Evolutionary conservation across 495 filamentous ascomycete genomes (phyloP).

Genomic region (Penicillium dipodomyicola): DNA sequence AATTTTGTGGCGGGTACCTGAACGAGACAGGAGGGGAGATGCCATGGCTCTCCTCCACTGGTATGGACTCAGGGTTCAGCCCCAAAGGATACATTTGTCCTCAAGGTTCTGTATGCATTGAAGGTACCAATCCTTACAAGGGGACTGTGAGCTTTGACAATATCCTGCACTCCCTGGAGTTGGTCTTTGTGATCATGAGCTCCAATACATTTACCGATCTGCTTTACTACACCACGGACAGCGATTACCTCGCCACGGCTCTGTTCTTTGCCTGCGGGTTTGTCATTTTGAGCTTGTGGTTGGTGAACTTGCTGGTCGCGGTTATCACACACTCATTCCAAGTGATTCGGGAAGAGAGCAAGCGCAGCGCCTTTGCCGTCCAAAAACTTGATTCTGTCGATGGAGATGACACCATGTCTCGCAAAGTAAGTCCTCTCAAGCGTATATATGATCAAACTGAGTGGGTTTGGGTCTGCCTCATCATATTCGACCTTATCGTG

Average conservation of each 20-base stretch:
- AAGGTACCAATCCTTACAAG: constrained; percentile 76
- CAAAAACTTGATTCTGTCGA: constrained; percentile 57
- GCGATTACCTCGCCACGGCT: constrained; percentile 82
- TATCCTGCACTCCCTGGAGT: constrained; percentile 81
- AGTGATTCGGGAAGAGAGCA: constrained; percentile 95
- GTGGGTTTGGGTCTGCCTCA: constrained; percentile 78
- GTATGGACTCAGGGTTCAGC: constrained; percentile 39
- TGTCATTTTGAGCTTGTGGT: constrained; percentile 92
- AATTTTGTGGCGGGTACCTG: constrained; percentile 85
- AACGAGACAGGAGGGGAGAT: constrained; percentile 51
- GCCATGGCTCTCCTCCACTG: constrained; percentile 63
- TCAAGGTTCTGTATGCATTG: constrained; percentile 72
- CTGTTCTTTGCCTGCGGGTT: constrained; percentile 83
- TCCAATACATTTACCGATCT: constrained; percentile 94
- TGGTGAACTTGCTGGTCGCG: constrained; percentile 93
- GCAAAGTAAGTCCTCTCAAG: constrained; percentile 58
- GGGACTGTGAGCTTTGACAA: constrained; percentile 94
- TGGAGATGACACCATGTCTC: constrained; percentile 33
- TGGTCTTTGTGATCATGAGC: constrained; percentile 99
- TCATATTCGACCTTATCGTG: constrained; percentile 70
- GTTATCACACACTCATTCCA: constrained; percentile 99
- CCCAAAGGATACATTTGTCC: constrained; percentile 95
- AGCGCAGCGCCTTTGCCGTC: constrained; percentile 85
- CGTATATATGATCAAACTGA: constrained; percentile 66
- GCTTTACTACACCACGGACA: constrained; percentile 88